Evolutionary conservation across 768 basidiomycete species (phyloP), one percentile per base, ranked within the genome.

Genomic region (Xerocomellus intermedius): DNA sequence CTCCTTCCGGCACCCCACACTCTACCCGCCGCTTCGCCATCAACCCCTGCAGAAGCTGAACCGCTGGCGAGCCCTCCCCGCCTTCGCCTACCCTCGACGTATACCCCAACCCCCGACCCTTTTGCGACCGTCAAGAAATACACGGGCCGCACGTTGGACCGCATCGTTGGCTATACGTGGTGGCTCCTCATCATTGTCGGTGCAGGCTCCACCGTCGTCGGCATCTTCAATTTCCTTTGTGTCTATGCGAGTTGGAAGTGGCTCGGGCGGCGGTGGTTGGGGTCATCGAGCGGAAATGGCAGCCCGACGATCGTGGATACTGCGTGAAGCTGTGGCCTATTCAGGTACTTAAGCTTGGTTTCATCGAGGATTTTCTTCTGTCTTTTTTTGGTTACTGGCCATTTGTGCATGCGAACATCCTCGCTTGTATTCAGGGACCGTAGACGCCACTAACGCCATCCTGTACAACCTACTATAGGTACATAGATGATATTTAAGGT

Each of bases 141-240:
- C 65, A 68, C 72, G 1, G 94, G 94, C 3, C 81, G 84, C 36
- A 61, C 66, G 0, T 70, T 93, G 41, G 94, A 94, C 67, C 83
- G 89, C 54, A 54, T 85, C 39, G 69, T 96, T 50, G 96, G 96
- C 10, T 77, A 84, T 57, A 70, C 80, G 9, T 98, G 94, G 95
- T 90, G 82, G 78, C 39, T 88, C 10, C 70, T 95, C 58, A 79
- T 85, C 21, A 53, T 90, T 36, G 68, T 93, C 19, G 95, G 95
- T 21, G 87, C 87, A 22, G 93, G 93, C 22, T 86, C 87, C 19
- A 76, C 80, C 2, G 64, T 75, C n/a, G 66, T 91, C 53, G 91
- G 91, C 0, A 58, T 89, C 32, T 83, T 85, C 62, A 92, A 91
- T 66, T 83, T 87, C 64, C 55, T 86, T 43, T 64, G 91, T n/a